Conservation (phyloP, 352 stramenopile species). For the Phytopythium chamaehyphon region DNA sequence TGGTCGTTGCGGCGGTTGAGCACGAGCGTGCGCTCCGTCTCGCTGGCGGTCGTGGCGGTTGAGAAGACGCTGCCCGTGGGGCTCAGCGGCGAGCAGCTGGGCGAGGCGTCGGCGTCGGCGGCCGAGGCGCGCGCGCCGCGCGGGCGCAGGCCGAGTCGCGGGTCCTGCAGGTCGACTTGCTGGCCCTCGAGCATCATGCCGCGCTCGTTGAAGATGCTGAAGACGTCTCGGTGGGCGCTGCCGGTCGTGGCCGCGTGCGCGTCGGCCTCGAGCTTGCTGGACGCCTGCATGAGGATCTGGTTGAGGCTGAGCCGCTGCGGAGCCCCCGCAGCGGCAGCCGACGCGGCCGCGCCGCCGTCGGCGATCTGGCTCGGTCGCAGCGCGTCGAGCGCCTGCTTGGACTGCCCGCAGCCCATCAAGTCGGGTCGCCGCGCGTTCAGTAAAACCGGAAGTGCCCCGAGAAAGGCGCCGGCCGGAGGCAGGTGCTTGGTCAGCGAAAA, state of each 20-base stretch:
- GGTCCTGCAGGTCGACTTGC: slow-evolving; percentile 3
- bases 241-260: slow-evolving; percentile 19
- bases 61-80: slow-evolving; percentile 68
- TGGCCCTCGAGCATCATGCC: slow-evolving; percentile 60
- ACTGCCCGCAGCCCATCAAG: slow-evolving; percentile 56
- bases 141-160: background rate
- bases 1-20: slow-evolving; percentile 42
- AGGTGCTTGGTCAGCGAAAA: no score
- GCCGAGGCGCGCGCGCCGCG: background rate
- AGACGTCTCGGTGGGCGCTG: slow-evolving; percentile 69
- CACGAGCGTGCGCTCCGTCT: slow-evolving; percentile 67
- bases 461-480: no score
- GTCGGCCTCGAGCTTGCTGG: slow-evolving; percentile 35
- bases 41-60: slow-evolving; percentile 66
- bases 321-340: no score
- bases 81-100: slow-evolving; percentile 42
- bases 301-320: slow-evolving; percentile 41
- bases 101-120: slow-evolving; percentile 1
- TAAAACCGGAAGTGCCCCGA: no score
- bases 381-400: slow-evolving; percentile 38
- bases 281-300: slow-evolving; percentile 41
- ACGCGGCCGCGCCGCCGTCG: slow-evolving; percentile 15
- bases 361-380: slow-evolving; percentile 11
- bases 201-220: slow-evolving; percentile 81
- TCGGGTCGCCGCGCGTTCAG: no score